Base-by-base conservation (phyloP, 2,329 filamentous ascomycete genomes). In the Magnaporthiopsis incrustans region DNA sequence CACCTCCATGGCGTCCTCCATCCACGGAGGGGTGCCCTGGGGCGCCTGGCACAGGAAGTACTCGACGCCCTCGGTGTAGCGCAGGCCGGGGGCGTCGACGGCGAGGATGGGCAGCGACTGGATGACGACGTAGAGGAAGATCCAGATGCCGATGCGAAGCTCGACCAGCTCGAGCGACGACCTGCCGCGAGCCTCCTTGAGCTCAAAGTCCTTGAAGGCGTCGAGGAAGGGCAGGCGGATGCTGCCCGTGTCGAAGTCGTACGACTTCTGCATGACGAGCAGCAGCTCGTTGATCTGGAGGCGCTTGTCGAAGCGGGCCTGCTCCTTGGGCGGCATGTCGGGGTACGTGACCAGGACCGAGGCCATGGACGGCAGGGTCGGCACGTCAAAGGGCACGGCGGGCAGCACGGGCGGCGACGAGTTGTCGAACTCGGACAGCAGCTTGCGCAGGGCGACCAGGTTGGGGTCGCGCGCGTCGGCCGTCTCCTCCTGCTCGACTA, bases 321-420 rank as follows among this genome's bases (percentile, higher is more conserved):
- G 89, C 69, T 92, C 89, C 76, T 92, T 94, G 1, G 84, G 73
- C 26, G 90, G 83, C 38, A 91, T 80, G 1, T 82, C 81, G 66
- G 83, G 77, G 72, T 85, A 90, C 58, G 86, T 89, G 57, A 85
- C 82, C 64, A 88, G 81, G 25, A 92, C 81, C 1, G 85, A 79
- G 38, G 82, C 81, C 70, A 96, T 82, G 1, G 82, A 84, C 0
- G 94, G 94, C 30, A 61, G 15, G 14, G 38, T 84, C 3, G 95
- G 94, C 5, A 91, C 81, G 72, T 98, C 94, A 71, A 94, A 98
- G 0, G 95, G 94, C 64, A 98, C 87, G 0, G 94, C 92, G 0
- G 95, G 95, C 65, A 94, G 85, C 0, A 98, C 92, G 0, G 95
- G 95, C 1, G 94, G 92, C 18, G 89, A 91, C 11, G 90, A 94